Percentiles rank a stretch among this genome's conserved stretches.
phyloP scores from a whole-genome alignment of 805 yeast species.

The Metschnikowia arizonensis region DNA sequence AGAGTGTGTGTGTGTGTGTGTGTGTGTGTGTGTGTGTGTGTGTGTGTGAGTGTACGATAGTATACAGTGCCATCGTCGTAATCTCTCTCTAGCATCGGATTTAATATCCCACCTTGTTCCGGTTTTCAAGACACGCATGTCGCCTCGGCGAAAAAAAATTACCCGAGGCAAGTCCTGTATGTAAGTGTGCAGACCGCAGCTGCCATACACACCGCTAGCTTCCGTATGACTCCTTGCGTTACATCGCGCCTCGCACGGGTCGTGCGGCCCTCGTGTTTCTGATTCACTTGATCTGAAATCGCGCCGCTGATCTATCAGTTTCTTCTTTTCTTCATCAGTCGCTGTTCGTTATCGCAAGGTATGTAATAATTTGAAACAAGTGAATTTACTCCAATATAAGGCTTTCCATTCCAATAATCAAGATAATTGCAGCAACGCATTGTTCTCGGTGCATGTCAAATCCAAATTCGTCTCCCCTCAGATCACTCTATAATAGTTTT shows the following conservation, averaged over 20 bases:
- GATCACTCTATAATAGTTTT: no score
- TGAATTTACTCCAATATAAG: no score
- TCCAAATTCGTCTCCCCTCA: neutral
- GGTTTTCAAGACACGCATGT: neutral
- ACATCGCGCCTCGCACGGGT: conserved; percentile 9
- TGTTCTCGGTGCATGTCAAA: neutral
- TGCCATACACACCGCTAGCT: neutral
- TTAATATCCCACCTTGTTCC: no score
- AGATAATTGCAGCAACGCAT: neutral
- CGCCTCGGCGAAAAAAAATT: neutral
- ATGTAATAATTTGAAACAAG: conserved; percentile 10
- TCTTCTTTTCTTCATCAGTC: conserved; percentile 16
- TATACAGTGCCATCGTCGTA: no score
- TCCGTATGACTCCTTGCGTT: conserved; percentile 3
- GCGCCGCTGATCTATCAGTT: conserved; percentile 9
- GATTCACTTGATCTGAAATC: conserved; percentile 9
- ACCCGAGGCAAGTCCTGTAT: neutral
- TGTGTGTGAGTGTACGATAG: no score
- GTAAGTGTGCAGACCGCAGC: neutral
- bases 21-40: no score
- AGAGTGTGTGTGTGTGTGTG: no score
- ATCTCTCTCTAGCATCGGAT: no score
- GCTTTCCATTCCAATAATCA: neutral
- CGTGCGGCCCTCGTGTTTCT: conserved; percentile 17
- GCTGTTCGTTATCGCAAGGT: conserved; percentile 23